phyloP scores from a whole-genome alignment of 805 yeast species.

The Saturnispora silvae region DNA sequence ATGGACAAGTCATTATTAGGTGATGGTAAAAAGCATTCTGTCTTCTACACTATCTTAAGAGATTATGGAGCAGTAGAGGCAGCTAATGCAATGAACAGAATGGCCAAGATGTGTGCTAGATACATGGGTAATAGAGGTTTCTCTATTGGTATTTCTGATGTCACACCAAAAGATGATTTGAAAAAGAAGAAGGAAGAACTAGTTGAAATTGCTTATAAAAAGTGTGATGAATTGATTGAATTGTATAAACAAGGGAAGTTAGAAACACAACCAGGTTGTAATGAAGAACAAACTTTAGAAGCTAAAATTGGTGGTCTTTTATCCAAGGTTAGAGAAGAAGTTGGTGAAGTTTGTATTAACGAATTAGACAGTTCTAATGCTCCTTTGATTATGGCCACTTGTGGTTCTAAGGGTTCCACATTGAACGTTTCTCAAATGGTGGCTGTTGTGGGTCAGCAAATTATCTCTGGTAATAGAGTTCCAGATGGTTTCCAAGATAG shows the following conservation, averaged over 20 bases:
- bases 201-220: slow-evolving; percentile 82
- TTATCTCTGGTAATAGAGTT: slow-evolving; percentile 96
- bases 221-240: slow-evolving; percentile 84
- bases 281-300: slow-evolving; percentile 95
- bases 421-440: slow-evolving; percentile 99
- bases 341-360: slow-evolving; percentile 92
- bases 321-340: slow-evolving; percentile 97
- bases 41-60: slow-evolving; percentile 86
- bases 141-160: slow-evolving; percentile 95
- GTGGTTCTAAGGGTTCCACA: slow-evolving; percentile 98
- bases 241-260: slow-evolving; percentile 72
- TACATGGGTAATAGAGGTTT: slow-evolving; percentile 92
- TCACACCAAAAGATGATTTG: slow-evolving; percentile 80
- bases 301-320: slow-evolving; percentile 94
- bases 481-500: slow-evolving; percentile 99
- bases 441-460: slow-evolving; percentile 99
- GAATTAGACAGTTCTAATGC: slow-evolving; percentile 88
- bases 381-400: slow-evolving; percentile 96
- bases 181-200: slow-evolving; percentile 69
- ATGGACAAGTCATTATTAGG: slow-evolving; percentile 96
- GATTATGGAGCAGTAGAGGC: slow-evolving; percentile 98
- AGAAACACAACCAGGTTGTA: slow-evolving; percentile 98
- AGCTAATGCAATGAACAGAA: slow-evolving; percentile 91
- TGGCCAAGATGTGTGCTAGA: slow-evolving; percentile 98
- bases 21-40: slow-evolving; percentile 96